Evolutionary conservation across 768 basidiomycete genomes (phyloP).

Genomic region (Agaricus subrufescens): DNA sequence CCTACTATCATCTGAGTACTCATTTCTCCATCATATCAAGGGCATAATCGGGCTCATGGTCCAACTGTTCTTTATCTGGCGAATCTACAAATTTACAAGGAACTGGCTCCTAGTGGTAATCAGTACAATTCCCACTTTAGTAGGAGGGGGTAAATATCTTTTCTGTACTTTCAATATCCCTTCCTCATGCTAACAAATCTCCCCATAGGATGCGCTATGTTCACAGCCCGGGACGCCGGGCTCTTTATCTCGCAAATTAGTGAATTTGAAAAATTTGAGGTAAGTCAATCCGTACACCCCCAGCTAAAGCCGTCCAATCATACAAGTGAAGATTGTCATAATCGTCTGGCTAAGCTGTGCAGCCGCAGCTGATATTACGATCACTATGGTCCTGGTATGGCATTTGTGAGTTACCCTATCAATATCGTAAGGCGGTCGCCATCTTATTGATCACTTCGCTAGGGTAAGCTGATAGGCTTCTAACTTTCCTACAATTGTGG

Average conservation of each 20-base stretch:
- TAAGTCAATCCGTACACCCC: too few relatives aligned
- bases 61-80: constrained; percentile 43
- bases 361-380: constrained; percentile 34
- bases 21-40: constrained; percentile 16
- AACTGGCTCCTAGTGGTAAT: constrained; percentile 15
- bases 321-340: constrained; percentile 14
- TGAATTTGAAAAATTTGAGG: too few relatives aligned
- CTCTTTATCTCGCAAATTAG: too few relatives aligned
- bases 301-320: background rate
- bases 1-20: too few relatives aligned
- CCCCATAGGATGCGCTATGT: constrained; percentile 20
- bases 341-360: constrained; percentile 38
- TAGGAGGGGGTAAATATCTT: constrained; percentile 14
- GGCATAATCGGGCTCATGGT: constrained; percentile 39
- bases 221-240: constrained; percentile 15
- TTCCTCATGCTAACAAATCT: too few relatives aligned
- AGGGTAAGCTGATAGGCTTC: constrained; percentile 3
- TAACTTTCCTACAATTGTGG: background rate
- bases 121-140: constrained; percentile 13
- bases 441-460: background rate
- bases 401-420: constrained; percentile 28
- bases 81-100: constrained; percentile 22
- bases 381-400: constrained; percentile 38
- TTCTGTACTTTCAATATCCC: background rate
- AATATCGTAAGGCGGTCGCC: background rate